Evolutionary conservation across 257 asterid species (phyloP).

Genomic region (Nicotiana benthamiana): DNA sequence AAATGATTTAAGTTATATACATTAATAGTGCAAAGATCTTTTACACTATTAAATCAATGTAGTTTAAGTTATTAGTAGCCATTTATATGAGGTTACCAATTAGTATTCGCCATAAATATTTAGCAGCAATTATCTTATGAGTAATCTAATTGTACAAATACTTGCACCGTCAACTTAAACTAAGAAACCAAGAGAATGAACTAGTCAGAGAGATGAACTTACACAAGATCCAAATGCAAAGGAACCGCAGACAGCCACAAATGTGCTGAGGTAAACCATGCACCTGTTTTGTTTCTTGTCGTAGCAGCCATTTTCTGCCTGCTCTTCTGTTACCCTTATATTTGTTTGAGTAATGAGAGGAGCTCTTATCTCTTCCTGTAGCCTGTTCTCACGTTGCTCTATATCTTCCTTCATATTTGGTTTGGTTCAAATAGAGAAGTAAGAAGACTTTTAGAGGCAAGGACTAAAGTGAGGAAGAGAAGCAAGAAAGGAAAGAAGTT

Average conservation of each 20-base stretch:
- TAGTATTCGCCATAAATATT: not conserved
- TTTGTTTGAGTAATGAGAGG: constrained; percentile 38
- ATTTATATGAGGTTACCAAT: not conserved
- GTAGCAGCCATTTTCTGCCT: not conserved
- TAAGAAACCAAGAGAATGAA: not conserved
- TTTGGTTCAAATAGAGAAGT: not conserved
- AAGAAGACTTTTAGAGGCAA: not conserved
- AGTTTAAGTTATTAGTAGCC: not conserved
- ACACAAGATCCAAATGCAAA: constrained; percentile 85
- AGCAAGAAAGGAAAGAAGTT: not conserved
- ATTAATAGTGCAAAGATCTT: not conserved
- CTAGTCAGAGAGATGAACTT: constrained; percentile 12
- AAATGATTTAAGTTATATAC: not conserved
- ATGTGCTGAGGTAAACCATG: constrained; percentile 74
- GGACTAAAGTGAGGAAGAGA: not conserved
- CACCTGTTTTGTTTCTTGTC: constrained; percentile 41
- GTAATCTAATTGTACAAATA: not conserved
- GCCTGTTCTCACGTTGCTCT: constrained; percentile 23
- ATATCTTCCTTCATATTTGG: constrained; percentile 28
- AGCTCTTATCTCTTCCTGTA: constrained; percentile 27
- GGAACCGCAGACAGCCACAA: constrained; percentile 85
- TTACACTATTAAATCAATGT: too few relatives aligned
- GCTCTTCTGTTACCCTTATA: constrained; percentile 16
- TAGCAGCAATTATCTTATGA: not conserved
- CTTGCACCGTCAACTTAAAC: not conserved